Evolutionary conservation across 805 yeast genomes (phyloP).

Genomic region (Saturnispora galanensis): DNA sequence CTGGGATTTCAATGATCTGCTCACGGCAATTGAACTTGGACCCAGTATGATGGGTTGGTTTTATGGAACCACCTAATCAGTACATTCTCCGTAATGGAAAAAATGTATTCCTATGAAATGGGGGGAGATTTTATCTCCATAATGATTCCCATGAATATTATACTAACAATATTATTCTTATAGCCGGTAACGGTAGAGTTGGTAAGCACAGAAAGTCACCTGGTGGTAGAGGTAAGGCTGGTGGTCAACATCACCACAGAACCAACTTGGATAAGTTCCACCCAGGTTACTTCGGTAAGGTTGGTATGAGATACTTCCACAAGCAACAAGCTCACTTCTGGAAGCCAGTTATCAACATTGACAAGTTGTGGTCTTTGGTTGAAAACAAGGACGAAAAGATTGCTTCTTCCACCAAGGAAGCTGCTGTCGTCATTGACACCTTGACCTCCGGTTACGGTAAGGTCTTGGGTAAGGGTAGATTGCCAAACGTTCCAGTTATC

Average conservation of each 20-base stretch:
- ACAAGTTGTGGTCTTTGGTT: constrained; percentile 96
- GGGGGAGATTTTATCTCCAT: constrained; percentile 9
- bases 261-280: constrained; percentile 99
- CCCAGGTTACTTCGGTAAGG: constrained; percentile 99
- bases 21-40: too few relatives aligned
- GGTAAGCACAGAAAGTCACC: constrained; percentile 99
- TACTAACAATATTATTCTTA: constrained; percentile 14
- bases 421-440: constrained; percentile 99
- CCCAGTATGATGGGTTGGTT: too few relatives aligned
- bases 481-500: constrained; percentile 96
- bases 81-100: background rate
- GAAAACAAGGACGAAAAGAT: constrained; percentile 93
- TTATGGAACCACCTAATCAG: too few relatives aligned
- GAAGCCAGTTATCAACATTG: constrained; percentile 97
- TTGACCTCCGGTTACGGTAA: constrained; percentile 99
- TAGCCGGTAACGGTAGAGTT: constrained; percentile 99
- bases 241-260: constrained; percentile 99
- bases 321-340: constrained; percentile 89
- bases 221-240: constrained; percentile 99
- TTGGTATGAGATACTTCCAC: constrained; percentile 99
- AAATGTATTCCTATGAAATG: background rate
- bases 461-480: constrained; percentile 98
- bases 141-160: constrained; percentile 7
- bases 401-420: constrained; percentile 68
- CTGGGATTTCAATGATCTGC: background rate